Percentiles rank a stretch among this genome's conserved stretches.
These are phyloP conservation scores for Trametes meyenii DNA, from an alignment of 768 basidiomycete genomes.

Conservation along the genomic window DNA sequence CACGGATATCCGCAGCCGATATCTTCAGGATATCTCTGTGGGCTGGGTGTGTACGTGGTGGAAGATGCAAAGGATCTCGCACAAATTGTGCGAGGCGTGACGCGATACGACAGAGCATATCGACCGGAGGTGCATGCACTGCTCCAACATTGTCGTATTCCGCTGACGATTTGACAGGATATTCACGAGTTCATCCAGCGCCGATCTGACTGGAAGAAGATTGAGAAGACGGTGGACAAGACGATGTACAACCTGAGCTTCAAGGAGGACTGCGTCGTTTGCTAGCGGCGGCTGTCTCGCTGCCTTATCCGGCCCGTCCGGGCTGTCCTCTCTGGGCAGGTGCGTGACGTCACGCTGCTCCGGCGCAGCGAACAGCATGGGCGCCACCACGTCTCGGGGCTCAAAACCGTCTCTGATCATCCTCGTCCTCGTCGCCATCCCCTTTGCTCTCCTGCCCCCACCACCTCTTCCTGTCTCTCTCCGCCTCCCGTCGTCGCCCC, in stretches of 20 bases:
- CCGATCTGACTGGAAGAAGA: slow-evolving; percentile 97
- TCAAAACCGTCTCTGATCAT: neutral
- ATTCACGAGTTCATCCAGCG: slow-evolving; percentile 96
- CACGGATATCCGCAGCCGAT: too few relatives aligned
- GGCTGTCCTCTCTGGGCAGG: neutral
- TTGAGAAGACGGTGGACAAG: slow-evolving; percentile 94
- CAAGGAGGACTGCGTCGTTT: slow-evolving; percentile 78
- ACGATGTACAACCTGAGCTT: slow-evolving; percentile 93
- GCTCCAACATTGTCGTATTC: neutral
- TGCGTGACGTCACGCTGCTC: slow-evolving; percentile 11
- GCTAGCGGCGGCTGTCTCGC: slow-evolving; percentile 8
- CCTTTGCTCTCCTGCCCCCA: neutral
- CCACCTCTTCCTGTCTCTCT: neutral
- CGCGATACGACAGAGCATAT: slow-evolving; percentile 93
- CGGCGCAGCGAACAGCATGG: slow-evolving; percentile 9
- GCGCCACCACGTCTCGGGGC: neutral
- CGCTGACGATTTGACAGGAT: slow-evolving; percentile 51
- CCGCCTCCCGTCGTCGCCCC: neutral
- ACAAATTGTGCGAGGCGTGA: slow-evolving; percentile 93
- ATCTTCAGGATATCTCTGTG: too few relatives aligned
- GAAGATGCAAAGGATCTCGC: slow-evolving; percentile 96
- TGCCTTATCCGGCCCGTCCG: neutral
- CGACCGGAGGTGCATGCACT: slow-evolving; percentile 74
- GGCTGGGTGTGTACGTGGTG: too few relatives aligned
- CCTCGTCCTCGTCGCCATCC: neutral